These are phyloP conservation scores for Aspergillus ellipticus DNA, from an alignment of 495 filamentous ascomycete species.

Conservation along the genomic window DNA sequence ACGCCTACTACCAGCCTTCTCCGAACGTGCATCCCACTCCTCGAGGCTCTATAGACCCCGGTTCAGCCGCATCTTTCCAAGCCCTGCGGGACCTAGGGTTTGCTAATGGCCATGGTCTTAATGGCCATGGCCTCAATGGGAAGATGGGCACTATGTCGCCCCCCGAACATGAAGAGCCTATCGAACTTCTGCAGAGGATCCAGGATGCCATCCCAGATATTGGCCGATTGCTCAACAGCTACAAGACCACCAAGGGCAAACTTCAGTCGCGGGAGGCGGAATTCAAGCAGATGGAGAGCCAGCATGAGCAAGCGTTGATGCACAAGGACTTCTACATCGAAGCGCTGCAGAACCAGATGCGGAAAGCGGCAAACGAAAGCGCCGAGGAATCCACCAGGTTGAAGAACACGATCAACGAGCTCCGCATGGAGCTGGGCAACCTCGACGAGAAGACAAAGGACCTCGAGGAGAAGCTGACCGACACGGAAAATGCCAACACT, in stretches of 20 bases:
- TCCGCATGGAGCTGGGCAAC: constrained; percentile 55
- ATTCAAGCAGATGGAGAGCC: constrained; percentile 43
- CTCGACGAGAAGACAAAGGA: constrained; percentile 54
- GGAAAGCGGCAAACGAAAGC: constrained; percentile 47
- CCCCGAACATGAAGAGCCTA: constrained; percentile 36
- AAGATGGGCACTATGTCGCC: constrained; percentile 26
- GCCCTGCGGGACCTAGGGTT: constrained; percentile 27
- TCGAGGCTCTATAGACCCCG: constrained; percentile 31
- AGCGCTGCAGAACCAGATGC: constrained; percentile 49
- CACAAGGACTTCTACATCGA: constrained; percentile 54
- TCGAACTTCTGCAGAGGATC: constrained; percentile 45
- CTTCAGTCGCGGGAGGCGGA: constrained; percentile 43
- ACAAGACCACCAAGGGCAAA: constrained; percentile 42
- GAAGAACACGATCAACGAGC: constrained; percentile 46
- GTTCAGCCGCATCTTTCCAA: constrained; percentile 33
- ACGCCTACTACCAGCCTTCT: constrained; percentile 27
- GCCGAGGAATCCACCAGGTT: constrained; percentile 46
- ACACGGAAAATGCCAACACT: constrained; percentile 39
- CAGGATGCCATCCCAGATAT: constrained; percentile 50
- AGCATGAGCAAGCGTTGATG: constrained; percentile 45
- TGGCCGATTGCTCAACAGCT: constrained; percentile 42
- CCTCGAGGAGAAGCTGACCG: constrained; percentile 39
- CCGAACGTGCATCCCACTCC: constrained; percentile 25
- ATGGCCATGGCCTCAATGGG: constrained; percentile 19
- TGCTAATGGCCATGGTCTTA: constrained; percentile 16